Evolutionary conservation across 345 rosid species (phyloP), one percentile per base, ranked within the genome.

Genomic region (Erucastrum elatum): DNA sequence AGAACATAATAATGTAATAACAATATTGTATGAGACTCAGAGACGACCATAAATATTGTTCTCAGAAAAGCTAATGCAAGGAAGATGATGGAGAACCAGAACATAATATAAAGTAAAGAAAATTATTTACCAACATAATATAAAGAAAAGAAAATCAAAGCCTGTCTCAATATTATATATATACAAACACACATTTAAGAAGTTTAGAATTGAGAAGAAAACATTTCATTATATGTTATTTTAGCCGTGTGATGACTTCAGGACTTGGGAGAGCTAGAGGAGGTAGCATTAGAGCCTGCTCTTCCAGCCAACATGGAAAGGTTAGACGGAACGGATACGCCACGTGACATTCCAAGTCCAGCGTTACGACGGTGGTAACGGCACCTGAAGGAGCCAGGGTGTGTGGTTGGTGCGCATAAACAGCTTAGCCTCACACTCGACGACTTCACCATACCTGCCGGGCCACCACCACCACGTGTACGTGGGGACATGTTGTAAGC

Each of bases 401-500:
- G 97, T 1, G 92, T 91, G 27, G 97, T 91, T 6, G 96, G 96
- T 5, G 96, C 86, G 76, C 96, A 91, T 12, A 89, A 86, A 75
- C 96, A 91, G 79, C 78, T 88, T 41, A 16, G 31, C 79, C 85
- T 76, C 15, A 68, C 84, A 75, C 78, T 72, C 2, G 81, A 67
- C 39, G 84, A 81, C 21, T 75, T 81, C 0, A 13, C 34, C 80
- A 76, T 75, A 63, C 39, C 75, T 16, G 71, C 72, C 15, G 79
- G 58, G 30, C 56, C 60, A 53, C 68, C 77, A 66, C 61, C 27
- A 64, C 75, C 66, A 58, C 69, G 59, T 31, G 30, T 8, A 11
- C 80, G 77, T 56, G 83, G 83, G 37, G 80, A 81, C 83, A 81
- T 81, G 73, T 81, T 81, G 65, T 76, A 81, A 58, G 80, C 74